phyloP scores from a whole-genome alignment of 2,329 filamentous ascomycete genomes.

The Ramichloridium luteum region DNA sequence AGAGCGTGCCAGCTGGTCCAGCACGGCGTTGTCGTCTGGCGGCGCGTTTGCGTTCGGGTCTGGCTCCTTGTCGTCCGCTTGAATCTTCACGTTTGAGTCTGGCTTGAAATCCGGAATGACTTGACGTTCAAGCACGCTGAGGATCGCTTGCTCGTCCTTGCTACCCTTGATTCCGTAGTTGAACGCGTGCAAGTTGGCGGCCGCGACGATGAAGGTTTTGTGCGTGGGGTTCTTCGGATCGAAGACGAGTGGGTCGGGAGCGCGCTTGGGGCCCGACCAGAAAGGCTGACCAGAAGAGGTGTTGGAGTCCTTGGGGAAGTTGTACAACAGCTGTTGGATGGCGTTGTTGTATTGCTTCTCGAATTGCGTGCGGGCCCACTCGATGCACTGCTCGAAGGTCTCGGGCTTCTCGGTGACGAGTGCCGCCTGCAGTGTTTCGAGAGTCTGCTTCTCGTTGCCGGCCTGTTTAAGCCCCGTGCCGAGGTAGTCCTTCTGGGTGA shows the following conservation, averaged over 20 bases:
- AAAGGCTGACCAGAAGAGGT: constrained; percentile 84
- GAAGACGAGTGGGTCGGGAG: constrained; percentile 83
- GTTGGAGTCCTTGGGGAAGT: constrained; percentile 88
- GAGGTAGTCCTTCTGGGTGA: constrained; percentile 83
- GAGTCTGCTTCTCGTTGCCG: constrained; percentile 84
- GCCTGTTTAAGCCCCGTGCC: constrained; percentile 79
- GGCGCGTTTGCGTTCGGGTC: constrained; percentile 63
- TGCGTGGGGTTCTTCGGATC: constrained; percentile 75
- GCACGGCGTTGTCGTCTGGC: constrained; percentile 59
- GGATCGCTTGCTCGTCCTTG: constrained; percentile 55
- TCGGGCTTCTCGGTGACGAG: constrained; percentile 84
- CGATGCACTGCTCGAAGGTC: constrained; percentile 90
- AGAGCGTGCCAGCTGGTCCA: constrained; percentile 57
- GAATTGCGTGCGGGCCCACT: constrained; percentile 87
- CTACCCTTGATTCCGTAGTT: constrained; percentile 85
- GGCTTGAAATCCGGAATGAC: constrained; percentile 93
- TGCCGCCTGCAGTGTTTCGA: constrained; percentile 82
- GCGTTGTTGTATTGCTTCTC: constrained; percentile 96
- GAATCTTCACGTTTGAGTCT: constrained; percentile 85
- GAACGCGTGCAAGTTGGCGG: constrained; percentile 86
- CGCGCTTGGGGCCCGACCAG: constrained; percentile 97
- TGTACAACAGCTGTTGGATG: constrained; percentile 88
- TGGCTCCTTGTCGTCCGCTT: constrained; percentile 87
- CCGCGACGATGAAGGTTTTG: constrained; percentile 75
- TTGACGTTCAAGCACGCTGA: constrained; percentile 75